phyloP scores from a whole-genome alignment of 768 basidiomycete species.

The Pholiota conissans region DNA sequence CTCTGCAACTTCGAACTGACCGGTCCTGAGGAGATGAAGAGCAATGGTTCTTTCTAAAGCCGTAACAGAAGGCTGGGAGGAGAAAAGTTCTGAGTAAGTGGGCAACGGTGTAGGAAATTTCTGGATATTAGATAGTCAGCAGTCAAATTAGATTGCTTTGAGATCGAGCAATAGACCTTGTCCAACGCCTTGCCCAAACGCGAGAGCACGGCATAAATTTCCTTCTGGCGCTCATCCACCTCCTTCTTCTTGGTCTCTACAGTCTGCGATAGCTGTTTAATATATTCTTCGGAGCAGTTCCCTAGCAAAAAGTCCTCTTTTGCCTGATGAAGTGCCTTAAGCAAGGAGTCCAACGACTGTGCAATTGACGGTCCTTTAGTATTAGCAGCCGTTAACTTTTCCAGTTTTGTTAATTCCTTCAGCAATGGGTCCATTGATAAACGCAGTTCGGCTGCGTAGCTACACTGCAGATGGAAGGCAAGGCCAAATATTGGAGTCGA shows the following conservation, averaged over 20 bases:
- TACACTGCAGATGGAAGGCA: neutral
- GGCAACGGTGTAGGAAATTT: conserved; percentile 62
- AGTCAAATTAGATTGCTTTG: neutral
- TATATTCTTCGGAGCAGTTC: conserved; percentile 45
- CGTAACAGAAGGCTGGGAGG: conserved; percentile 52
- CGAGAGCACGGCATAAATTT: conserved; percentile 75
- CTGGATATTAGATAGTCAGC: conserved; percentile 32
- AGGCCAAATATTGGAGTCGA: no score
- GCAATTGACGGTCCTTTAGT: conserved; percentile 54
- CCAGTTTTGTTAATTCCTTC: conserved; percentile 80
- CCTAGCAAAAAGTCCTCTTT: conserved; percentile 53
- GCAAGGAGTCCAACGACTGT: conserved; percentile 64
- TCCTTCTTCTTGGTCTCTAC: conserved; percentile 80
- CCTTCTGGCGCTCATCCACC: conserved; percentile 86
- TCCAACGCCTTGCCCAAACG: conserved; percentile 86
- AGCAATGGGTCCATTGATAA: conserved; percentile 65
- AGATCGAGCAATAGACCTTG: conserved; percentile 57
- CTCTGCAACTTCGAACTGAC: conserved; percentile 77
- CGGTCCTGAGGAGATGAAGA: conserved; percentile 76
- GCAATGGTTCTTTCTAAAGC: conserved; percentile 74
- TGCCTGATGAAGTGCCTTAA: conserved; percentile 55
- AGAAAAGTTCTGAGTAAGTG: conserved; percentile 65
- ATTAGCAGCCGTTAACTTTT: conserved; percentile 56
- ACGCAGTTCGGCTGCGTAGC: neutral
- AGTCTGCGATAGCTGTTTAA: conserved; percentile 51